Conservation (phyloP, 2,329 filamentous ascomycete species). For the Verticillium albo-atrum region DNA sequence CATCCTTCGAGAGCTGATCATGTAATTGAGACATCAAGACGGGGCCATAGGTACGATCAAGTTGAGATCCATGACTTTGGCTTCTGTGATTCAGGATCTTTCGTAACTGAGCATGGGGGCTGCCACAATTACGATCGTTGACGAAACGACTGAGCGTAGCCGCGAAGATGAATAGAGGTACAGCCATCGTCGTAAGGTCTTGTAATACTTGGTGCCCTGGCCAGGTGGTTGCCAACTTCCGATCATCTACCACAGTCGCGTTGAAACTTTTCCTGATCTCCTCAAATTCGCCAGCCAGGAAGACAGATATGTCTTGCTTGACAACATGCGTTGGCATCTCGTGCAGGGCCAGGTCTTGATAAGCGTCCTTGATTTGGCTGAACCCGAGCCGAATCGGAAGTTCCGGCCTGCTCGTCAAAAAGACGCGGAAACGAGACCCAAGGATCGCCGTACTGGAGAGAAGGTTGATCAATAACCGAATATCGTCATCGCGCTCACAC, state of each 20-base stretch:
- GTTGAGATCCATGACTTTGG: neutral
- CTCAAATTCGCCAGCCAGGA: conserved; percentile 23
- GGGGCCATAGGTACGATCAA: conserved; percentile 13
- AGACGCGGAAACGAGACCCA: conserved; percentile 20
- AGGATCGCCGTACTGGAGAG: conserved; percentile 13
- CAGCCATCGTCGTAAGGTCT: conserved; percentile 15
- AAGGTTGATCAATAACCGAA: conserved; percentile 22
- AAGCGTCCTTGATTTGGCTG: conserved; percentile 16
- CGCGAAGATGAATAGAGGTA: conserved; percentile 30
- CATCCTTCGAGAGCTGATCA: neutral
- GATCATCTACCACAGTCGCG: neutral
- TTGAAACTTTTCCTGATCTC: conserved; percentile 21
- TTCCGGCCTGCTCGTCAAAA: conserved; percentile 37
- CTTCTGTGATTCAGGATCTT: conserved; percentile 15
- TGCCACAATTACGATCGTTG: conserved; percentile 10
- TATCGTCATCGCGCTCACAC: conserved; percentile 21
- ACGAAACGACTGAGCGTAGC: conserved; percentile 25
- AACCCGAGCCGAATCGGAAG: conserved; percentile 32
- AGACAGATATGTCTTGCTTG: conserved; percentile 29
- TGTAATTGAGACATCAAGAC: conserved; percentile 10
- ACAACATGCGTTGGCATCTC: conserved; percentile 23
- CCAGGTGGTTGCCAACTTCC: conserved; percentile 19
- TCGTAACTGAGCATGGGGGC: conserved; percentile 16
- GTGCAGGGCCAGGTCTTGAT: conserved; percentile 29
- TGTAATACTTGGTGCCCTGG: conserved; percentile 12